Conservation (phyloP, 2,329 filamentous ascomycete species). For the Fusarium paranaense region DNA sequence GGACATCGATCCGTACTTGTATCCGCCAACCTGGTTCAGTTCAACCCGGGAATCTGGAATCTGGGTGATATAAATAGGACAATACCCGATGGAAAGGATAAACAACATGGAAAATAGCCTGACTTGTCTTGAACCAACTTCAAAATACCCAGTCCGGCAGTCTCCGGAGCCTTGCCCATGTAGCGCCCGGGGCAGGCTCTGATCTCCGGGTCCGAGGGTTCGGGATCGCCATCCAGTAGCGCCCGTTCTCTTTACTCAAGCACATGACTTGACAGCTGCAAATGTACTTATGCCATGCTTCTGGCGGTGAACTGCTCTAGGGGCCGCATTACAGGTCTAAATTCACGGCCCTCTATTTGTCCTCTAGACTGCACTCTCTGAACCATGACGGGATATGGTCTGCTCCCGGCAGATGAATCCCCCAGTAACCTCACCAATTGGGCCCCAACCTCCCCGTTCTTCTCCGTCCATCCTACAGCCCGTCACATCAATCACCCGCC, state of each 20-base stretch:
- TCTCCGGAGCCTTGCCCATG: neutral
- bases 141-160: neutral
- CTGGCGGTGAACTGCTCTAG: neutral
- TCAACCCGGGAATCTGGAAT: neutral
- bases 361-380: neutral
- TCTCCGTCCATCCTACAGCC: neutral
- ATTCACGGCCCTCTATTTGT: neutral
- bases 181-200: neutral
- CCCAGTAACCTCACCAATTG: neutral
- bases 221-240: neutral
- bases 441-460: neutral
- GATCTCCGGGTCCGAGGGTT: slow-evolving; percentile 4
- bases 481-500: neutral
- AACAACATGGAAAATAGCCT: neutral
- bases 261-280: slow-evolving; percentile 1
- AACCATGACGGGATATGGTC: slow-evolving; percentile 2
- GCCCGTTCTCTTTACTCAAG: neutral
- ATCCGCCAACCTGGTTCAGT: neutral
- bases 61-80: neutral
- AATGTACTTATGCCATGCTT: neutral
- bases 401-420: neutral
- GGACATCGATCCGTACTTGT: neutral
- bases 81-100: neutral
- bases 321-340: neutral
- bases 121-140: neutral